Percentiles rank a stretch among this genome's conserved stretches.
phyloP scores from a whole-genome alignment of 1,284 basidiomycete species.

The Erythrobasidium hasegawianum region DNA sequence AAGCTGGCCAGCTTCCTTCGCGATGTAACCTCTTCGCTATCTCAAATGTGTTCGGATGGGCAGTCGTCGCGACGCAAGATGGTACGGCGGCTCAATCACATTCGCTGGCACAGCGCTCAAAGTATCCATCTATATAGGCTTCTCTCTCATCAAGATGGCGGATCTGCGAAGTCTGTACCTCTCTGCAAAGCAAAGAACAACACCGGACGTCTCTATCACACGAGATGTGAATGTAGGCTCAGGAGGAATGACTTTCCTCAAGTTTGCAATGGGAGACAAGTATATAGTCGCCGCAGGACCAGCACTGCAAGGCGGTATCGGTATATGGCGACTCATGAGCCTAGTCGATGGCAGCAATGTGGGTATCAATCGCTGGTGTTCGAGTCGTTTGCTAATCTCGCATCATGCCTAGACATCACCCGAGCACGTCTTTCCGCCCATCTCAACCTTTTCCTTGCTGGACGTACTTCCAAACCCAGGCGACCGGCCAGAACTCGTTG shows the following conservation, averaged over 20 bases:
- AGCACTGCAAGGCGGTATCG: constrained; percentile 37
- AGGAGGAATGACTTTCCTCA: constrained; percentile 38
- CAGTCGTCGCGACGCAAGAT: constrained; percentile 14
- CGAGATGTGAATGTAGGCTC: constrained; percentile 15
- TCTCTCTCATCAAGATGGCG: constrained; percentile 38
- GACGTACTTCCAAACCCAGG: constrained; percentile 35
- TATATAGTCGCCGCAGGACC: constrained; percentile 34
- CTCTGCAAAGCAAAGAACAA: constrained; percentile 34
- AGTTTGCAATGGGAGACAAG: constrained; percentile 39
- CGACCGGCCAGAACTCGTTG: constrained; percentile 35
- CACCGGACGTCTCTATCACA: constrained; percentile 5
- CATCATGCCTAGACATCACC: constrained; percentile 10
- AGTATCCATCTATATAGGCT: no score
- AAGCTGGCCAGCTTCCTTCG: constrained; percentile 29
- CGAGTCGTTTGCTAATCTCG: not conserved
- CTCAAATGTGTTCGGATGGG: constrained; percentile 39
- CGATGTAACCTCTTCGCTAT: constrained; percentile 40
- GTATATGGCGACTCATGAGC: constrained; percentile 37
- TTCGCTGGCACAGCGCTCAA: no score
- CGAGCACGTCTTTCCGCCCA: constrained; percentile 16
- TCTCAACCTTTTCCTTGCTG: not conserved
- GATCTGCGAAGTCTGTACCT: constrained; percentile 33
- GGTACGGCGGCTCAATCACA: no score
- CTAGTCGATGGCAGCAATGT: constrained; percentile 38
- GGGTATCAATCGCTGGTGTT: not conserved